These are phyloP conservation scores for Parascedosporium putredinis DNA, from an alignment of 2,329 filamentous ascomycete genomes.

Conservation along the genomic window DNA sequence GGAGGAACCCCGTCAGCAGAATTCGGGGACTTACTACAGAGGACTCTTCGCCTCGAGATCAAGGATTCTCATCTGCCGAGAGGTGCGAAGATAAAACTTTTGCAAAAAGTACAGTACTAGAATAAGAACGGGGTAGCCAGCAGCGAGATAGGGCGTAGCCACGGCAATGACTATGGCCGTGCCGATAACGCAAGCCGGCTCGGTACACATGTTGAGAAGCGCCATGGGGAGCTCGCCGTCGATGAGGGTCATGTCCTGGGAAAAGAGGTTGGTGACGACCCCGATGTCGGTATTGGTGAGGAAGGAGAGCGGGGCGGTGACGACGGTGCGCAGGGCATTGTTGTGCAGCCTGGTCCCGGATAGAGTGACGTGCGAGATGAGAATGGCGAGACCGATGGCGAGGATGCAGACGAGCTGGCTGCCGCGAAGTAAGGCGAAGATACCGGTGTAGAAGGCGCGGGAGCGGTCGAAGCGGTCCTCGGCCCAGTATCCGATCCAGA, in stretches of 20 bases:
- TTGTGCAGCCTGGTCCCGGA: conserved; percentile 23
- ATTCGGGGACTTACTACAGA: too few species aligned
- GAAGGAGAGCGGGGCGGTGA: conserved; percentile 29
- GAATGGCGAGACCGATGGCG: conserved; percentile 12
- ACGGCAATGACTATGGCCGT: conserved; percentile 36
- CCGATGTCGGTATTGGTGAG: conserved; percentile 31
- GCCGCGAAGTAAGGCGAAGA: conserved; percentile 18
- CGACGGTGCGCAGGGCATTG: conserved; percentile 21
- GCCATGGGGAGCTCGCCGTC: conserved; percentile 27
- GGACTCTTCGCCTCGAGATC: conserved; percentile 53
- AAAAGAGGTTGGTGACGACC: conserved; percentile 31
- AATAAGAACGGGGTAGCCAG: conserved; percentile 39
- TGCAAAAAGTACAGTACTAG: conserved; percentile 39
- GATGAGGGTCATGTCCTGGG: conserved; percentile 32
- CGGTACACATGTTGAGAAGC: conserved; percentile 19
- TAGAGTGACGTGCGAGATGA: conserved; percentile 18
- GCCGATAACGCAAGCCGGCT: conserved; percentile 22
- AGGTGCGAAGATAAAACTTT: conserved; percentile 48
- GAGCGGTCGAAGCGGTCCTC: conserved; percentile 17
- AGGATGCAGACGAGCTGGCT: conserved; percentile 12
- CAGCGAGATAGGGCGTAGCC: conserved; percentile 31
- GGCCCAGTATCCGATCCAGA: conserved; percentile 34
- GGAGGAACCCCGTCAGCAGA: too few species aligned
- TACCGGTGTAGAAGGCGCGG: conserved; percentile 20
- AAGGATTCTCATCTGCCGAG: conserved; percentile 46